These are phyloP conservation scores for Suillus tomentosus DNA, from an alignment of 768 basidiomycete genomes.

Conservation along the genomic window DNA sequence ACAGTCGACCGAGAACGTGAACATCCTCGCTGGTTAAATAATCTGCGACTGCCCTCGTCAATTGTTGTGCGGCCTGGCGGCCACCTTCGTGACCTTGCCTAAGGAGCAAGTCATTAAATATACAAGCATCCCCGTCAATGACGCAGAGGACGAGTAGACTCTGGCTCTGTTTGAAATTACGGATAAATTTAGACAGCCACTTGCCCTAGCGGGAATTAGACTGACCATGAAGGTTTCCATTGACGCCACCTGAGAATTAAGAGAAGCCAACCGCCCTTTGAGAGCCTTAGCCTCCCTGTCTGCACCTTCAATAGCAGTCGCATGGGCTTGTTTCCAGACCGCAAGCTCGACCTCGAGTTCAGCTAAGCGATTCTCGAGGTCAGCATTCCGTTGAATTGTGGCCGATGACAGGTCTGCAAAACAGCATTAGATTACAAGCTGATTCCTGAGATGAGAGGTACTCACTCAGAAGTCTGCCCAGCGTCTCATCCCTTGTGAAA, in stretches of 20 bases:
- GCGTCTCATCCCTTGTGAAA: constrained; percentile 61
- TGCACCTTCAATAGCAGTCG: constrained; percentile 59
- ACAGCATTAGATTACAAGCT: constrained; percentile 16
- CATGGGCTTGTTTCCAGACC: constrained; percentile 73
- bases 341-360: constrained; percentile 71
- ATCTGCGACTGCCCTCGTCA: constrained; percentile 70
- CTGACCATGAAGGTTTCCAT: constrained; percentile 53
- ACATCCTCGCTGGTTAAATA: constrained; percentile 64
- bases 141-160: constrained; percentile 72
- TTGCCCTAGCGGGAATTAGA: neutral
- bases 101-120: constrained; percentile 63
- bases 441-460: constrained; percentile 14
- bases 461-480: constrained; percentile 62
- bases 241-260: constrained; percentile 64
- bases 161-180: constrained; percentile 46
- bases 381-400: constrained; percentile 63
- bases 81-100: constrained; percentile 68
- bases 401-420: constrained; percentile 59
- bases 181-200: neutral
- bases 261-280: constrained; percentile 64
- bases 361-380: constrained; percentile 63
- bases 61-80: constrained; percentile 55
- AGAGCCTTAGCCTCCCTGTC: constrained; percentile 66
- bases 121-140: constrained; percentile 70
- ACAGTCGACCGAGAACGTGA: constrained; percentile 61